Conservation (phyloP, 2,329 filamentous ascomycete genomes). For the Teratosphaeria gauchensis region DNA sequence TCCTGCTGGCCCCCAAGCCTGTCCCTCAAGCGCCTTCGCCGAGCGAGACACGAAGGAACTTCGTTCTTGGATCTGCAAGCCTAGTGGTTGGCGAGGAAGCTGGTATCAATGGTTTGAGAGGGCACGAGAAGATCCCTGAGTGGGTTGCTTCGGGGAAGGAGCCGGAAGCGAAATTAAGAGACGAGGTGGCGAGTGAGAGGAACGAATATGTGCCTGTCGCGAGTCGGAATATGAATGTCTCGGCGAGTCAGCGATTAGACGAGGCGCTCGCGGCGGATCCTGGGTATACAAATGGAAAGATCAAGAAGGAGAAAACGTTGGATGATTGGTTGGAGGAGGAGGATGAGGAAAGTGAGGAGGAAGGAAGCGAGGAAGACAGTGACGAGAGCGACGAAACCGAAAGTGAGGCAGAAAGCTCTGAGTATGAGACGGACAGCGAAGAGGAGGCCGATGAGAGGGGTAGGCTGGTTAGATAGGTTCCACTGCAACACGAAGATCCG, state of each 20-base stretch:
- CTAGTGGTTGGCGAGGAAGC: constrained; percentile 71
- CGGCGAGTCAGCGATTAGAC: constrained; percentile 57
- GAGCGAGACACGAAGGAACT: constrained; percentile 66
- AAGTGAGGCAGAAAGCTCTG: constrained; percentile 42
- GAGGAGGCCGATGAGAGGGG: constrained; percentile 29
- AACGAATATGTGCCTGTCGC: constrained; percentile 28
- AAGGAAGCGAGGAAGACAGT: constrained; percentile 44
- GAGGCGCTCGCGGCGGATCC: constrained; percentile 39
- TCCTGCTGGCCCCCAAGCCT: constrained; percentile 88
- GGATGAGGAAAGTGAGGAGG: constrained; percentile 42
- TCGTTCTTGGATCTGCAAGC: constrained; percentile 74
- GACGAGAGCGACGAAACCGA: constrained; percentile 35
- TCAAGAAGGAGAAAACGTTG: constrained; percentile 63
- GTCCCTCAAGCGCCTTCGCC: constrained; percentile 85
- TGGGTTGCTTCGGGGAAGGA: constrained; percentile 78
- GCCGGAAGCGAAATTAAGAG: constrained; percentile 64
- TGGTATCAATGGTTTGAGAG: constrained; percentile 62
- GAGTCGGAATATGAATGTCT: constrained; percentile 25
- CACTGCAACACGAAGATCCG: too few relatives aligned
- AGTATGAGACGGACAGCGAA: constrained; percentile 33
- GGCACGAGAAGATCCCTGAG: constrained; percentile 69
- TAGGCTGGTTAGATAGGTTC: constrained; percentile 20
- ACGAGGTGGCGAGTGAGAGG: constrained; percentile 39
- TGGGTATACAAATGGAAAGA: constrained; percentile 23
- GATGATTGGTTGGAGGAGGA: constrained; percentile 79